phyloP scores from a whole-genome alignment of 805 yeast species.

The Naumovozyma dairenensis region DNA sequence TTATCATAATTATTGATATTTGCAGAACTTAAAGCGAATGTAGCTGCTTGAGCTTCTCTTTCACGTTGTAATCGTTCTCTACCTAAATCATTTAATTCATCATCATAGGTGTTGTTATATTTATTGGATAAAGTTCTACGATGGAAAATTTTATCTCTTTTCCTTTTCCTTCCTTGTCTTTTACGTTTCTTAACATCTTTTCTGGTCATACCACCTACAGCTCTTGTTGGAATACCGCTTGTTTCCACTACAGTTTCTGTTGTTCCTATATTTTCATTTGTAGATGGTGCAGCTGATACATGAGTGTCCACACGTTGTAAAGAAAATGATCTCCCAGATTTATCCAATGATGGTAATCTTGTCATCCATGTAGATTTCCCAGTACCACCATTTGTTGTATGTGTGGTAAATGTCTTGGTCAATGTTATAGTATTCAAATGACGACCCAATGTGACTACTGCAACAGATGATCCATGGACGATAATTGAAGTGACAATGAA shows the following conservation, averaged over 20 bases:
- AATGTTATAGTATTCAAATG: constrained; percentile 86
- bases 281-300: constrained; percentile 26
- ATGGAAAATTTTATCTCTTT: constrained; percentile 26
- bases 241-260: constrained; percentile 44
- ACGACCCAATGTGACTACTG: constrained; percentile 64
- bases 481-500: constrained; percentile 71
- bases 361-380: constrained; percentile 65
- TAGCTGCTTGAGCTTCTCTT: constrained; percentile 35
- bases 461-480: constrained; percentile 88
- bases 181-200: constrained; percentile 31
- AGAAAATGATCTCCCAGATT: constrained; percentile 60
- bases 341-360: constrained; percentile 72
- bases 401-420: constrained; percentile 79
- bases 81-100: constrained; percentile 23
- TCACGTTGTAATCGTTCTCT: constrained; percentile 33
- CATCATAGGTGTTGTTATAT: constrained; percentile 11
- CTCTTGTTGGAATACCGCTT: constrained; percentile 54
- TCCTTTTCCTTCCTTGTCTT: constrained; percentile 24
- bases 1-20: too few relatives aligned
- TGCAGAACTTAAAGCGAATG: constrained; percentile 32
- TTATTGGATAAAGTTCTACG: constrained; percentile 5
- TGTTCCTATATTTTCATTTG: constrained; percentile 10
- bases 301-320: constrained; percentile 73
- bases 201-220: constrained; percentile 66
- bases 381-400: constrained; percentile 46